phyloP scores from a whole-genome alignment of 768 basidiomycete species.

The Rhodosporidiobolus odoratus region DNA sequence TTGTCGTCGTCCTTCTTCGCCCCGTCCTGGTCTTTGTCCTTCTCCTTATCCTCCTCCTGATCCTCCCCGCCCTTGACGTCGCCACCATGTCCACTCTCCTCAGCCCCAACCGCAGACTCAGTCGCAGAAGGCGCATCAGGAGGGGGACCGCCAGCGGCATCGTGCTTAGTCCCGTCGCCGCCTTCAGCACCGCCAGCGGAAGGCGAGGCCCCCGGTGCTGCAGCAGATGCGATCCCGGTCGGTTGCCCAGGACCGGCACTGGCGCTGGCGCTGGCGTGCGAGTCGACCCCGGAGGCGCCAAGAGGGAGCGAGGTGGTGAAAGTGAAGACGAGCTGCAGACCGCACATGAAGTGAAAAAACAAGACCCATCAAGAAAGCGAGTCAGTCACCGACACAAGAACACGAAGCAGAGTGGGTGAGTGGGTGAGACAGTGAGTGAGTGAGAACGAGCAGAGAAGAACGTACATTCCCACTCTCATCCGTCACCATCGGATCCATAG shows the following conservation, averaged over 20 bases:
- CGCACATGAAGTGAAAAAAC: too few relatives aligned
- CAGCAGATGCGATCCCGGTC: background rate
- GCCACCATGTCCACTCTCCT: too few relatives aligned
- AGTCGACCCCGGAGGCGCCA: background rate
- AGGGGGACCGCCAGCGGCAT: too few relatives aligned
- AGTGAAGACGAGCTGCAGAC: conserved; percentile 1
- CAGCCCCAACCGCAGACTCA: too few relatives aligned
- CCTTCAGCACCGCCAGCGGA: too few relatives aligned
- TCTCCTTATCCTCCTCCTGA: too few relatives aligned
- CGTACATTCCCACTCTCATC: background rate
- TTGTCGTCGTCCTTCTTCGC: too few relatives aligned
- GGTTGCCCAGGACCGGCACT: background rate
- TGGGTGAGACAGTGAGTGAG: background rate
- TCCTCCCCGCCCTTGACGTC: too few relatives aligned
- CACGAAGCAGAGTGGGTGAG: background rate
- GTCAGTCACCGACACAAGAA: background rate
- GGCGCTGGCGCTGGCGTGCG: background rate
- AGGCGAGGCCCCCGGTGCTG: background rate
- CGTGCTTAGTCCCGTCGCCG: too few relatives aligned
- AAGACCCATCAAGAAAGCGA: too few relatives aligned
- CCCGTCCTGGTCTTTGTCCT: too few relatives aligned
- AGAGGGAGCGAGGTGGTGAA: background rate
- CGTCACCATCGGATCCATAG: background rate
- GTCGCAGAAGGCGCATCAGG: too few relatives aligned
- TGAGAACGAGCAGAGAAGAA: background rate